phyloP scores from a whole-genome alignment of 1,139 yeast species.

The Zygosaccharomyces pseudobailii region DNA sequence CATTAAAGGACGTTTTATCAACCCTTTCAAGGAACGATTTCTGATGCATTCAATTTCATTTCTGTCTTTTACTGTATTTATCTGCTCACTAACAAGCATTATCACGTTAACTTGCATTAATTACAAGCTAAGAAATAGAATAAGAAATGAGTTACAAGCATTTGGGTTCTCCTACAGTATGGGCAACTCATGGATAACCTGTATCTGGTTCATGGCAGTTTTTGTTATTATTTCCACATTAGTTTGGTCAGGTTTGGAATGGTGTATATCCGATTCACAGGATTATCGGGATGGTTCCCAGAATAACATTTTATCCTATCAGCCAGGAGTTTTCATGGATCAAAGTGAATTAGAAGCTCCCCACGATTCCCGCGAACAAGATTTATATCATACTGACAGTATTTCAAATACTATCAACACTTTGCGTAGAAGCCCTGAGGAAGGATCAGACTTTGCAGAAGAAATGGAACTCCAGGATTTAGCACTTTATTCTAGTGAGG shows the following conservation, averaged over 20 bases:
- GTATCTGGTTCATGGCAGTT: slow-evolving; percentile 22
- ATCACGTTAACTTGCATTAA: slow-evolving; percentile 19
- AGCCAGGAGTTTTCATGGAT: slow-evolving; percentile 12
- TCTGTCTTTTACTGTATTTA: slow-evolving; percentile 20
- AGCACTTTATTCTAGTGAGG: slow-evolving; percentile 19
- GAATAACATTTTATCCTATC: slow-evolving; percentile 12
- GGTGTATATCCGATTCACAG: slow-evolving; percentile 28
- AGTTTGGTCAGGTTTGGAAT: slow-evolving; percentile 34
- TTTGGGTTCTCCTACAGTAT: slow-evolving; percentile 29
- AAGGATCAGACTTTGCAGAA: slow-evolving; percentile 8
- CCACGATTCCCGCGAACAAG: background rate
- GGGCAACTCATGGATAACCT: slow-evolving; percentile 26
- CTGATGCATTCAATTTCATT: slow-evolving; percentile 25
- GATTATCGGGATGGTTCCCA: slow-evolving; percentile 14
- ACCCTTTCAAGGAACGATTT: slow-evolving; percentile 19
- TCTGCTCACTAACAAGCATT: slow-evolving; percentile 20
- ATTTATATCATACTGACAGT: background rate
- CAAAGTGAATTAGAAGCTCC: background rate
- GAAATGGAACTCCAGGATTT: slow-evolving; percentile 24
- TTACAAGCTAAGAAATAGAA: slow-evolving; percentile 19
- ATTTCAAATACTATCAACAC: background rate
- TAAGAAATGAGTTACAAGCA: slow-evolving; percentile 21
- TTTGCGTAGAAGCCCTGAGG: slow-evolving; percentile 2
- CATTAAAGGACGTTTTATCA: slow-evolving; percentile 24
- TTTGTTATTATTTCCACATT: slow-evolving; percentile 19